Evolutionary conservation across 2,329 filamentous ascomycete species (phyloP).

Genomic region (Botryotinia narcissicola): DNA sequence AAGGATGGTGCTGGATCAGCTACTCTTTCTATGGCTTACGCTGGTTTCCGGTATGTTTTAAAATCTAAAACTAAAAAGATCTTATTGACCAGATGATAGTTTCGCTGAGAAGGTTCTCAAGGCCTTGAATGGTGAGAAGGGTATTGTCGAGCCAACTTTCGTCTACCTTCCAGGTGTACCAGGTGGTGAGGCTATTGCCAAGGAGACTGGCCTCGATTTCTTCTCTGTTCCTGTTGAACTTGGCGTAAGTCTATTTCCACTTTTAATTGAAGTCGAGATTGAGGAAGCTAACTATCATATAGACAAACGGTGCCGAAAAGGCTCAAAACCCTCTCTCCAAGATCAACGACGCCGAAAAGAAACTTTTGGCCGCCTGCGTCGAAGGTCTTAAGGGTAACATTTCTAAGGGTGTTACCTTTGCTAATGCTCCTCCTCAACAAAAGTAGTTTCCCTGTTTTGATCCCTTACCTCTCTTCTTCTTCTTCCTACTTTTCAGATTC

Average conservation of each 20-base stretch:
- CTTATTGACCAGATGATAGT: slow-evolving; percentile 45
- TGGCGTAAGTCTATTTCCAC: slow-evolving; percentile 70
- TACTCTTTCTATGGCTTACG: slow-evolving; percentile 99
- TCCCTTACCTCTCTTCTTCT: neutral
- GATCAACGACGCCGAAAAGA: slow-evolving; percentile 31
- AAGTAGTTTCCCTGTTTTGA: slow-evolving; percentile 22
- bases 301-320: slow-evolving; percentile 51
- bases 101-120: slow-evolving; percentile 94
- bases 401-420: slow-evolving; percentile 74
- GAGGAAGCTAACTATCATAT: slow-evolving; percentile 78
- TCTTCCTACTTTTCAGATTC: neutral
- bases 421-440: slow-evolving; percentile 21
- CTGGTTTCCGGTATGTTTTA: slow-evolving; percentile 74
- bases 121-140: slow-evolving; percentile 90
- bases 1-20: slow-evolving; percentile 97
- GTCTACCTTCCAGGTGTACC: slow-evolving; percentile 90
- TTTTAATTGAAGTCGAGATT: slow-evolving; percentile 66
- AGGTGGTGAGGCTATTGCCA: slow-evolving; percentile 80
- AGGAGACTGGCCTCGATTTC: slow-evolving; percentile 83
- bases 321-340: slow-evolving; percentile 21
- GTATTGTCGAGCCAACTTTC: slow-evolving; percentile 90
- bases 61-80: neutral
- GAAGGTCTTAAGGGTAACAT: slow-evolving; percentile 65
- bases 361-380: slow-evolving; percentile 14
- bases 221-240: slow-evolving; percentile 97